Evolutionary conservation across 2,329 filamentous ascomycete species (phyloP), one percentile per base, ranked within the genome.

Genomic region (Ophiocordyceps camponoti-saundersi): DNA sequence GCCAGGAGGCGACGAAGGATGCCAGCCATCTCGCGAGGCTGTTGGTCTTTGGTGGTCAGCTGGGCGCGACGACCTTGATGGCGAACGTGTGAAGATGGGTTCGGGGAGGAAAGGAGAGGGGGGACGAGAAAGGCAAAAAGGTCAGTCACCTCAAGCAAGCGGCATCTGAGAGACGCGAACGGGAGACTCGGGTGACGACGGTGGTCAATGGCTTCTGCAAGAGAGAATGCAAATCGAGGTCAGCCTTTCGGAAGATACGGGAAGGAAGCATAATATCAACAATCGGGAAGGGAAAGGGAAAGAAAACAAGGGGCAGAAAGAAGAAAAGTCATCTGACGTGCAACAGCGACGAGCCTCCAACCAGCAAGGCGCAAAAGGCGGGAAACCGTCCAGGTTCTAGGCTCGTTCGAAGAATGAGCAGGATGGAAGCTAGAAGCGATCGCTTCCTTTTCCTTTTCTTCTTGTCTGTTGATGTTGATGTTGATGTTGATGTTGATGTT

Each of bases 271-370:
- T 12, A 6, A 41, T 40, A 41, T 41, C 2, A 18, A 46, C 34
- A 23, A 10, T 5, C 22, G 3, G 32, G 20, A 23, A 40, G 32
- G 32, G 15, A 42, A 29, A 15, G 13, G 22, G 39, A 41, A 12
- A 43, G 26, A 5, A 18, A 30, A n/a, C n/a, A n/a, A n/a, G n/a
- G n/a, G n/a, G n/a, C n/a, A n/a, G n/a, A n/a, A n/a, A n/a, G n/a
- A n/a, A 23, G 22, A 20, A 15, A 30, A n/a, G 43, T 44, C 7
- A 29, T 55, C 67, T 54, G 62, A 73, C 76, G 66, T 79, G 69
- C n/a, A 80, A 57, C n/a, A 80, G 57, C 22, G 75, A 77, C 51
- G 71, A 73, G 39, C 77, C 76, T 32, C 77, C 78, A 39, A 76
- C 71, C 11, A 81, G 61, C 7, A 69, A 65, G 8, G 76, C 77